A percentile compares a stretch with the other conserved stretches of the same genome.
Evolutionary conservation across 176 grass and related monocot species (phyloP).

Genomic region (Panicum miliaceum): DNA sequence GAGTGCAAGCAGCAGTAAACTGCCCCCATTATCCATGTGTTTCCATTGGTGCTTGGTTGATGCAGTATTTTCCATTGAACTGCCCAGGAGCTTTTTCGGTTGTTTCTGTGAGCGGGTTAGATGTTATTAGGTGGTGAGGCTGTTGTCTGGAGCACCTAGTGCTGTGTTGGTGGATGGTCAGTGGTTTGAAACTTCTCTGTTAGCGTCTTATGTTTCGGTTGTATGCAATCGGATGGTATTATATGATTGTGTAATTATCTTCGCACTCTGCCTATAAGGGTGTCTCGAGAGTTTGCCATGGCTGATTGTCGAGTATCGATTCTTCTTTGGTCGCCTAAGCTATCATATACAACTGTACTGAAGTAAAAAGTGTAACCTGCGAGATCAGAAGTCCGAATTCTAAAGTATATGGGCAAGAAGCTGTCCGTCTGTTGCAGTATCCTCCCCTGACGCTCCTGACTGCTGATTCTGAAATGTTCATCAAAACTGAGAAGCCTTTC

Average conservation of each 20-base stretch:
- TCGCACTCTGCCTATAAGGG: conserved; percentile 10
- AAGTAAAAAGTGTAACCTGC: neutral
- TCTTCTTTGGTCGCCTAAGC: neutral
- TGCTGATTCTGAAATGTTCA: too few relatives aligned
- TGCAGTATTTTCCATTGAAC: conserved; percentile 40
- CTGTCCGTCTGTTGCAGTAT: too few relatives aligned
- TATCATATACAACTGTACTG: too few relatives aligned
- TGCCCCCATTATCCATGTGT: neutral
- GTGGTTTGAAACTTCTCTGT: conserved; percentile 17
- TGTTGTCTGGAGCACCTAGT: neutral
- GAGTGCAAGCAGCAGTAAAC: conserved; percentile 96
- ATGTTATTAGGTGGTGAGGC: neutral
- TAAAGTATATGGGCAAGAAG: neutral
- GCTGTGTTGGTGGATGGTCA: conserved; percentile 27
- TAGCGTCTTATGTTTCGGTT: conserved; percentile 35
- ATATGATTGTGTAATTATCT: conserved; percentile 53
- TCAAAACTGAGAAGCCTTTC: too few relatives aligned
- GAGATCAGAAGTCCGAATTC: neutral
- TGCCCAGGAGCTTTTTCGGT: neutral
- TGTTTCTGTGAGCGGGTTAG: conserved; percentile 3
- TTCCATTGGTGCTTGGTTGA: neutral
- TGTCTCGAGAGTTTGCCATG: neutral
- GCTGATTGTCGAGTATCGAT: neutral
- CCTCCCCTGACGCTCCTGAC: too few relatives aligned
- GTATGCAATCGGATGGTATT: conserved; percentile 36